Evolutionary conservation across 148 eudicot genomes (phyloP).

Genomic region (Agrostemma githago): DNA sequence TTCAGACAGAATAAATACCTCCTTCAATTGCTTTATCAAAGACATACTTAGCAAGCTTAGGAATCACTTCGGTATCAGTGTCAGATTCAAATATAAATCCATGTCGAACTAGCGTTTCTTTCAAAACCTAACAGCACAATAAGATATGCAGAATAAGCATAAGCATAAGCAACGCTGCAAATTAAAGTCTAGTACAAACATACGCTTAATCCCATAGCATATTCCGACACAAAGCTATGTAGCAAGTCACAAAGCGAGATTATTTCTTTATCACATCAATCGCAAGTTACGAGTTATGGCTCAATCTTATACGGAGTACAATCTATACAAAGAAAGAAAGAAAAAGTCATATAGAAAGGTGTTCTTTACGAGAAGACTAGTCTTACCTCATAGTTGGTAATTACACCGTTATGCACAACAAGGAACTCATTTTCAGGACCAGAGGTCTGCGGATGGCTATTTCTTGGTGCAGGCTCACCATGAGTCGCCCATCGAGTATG

Average conservation of each 20-base stretch:
- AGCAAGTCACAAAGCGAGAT: background rate
- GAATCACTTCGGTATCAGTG: constrained; percentile 98
- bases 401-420: constrained; percentile 93
- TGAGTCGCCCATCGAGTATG: constrained; percentile 99
- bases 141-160: constrained; percentile 5
- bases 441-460: constrained; percentile 96
- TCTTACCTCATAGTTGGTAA: constrained; percentile 86
- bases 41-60: constrained; percentile 97
- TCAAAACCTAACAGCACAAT: constrained; percentile 59
- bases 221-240: background rate
- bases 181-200: background rate
- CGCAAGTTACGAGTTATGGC: background rate
- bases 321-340: background rate
- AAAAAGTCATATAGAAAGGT: background rate
- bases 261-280: background rate
- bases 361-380: background rate
- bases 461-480: constrained; percentile 93
- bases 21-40: constrained; percentile 89
- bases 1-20: constrained; percentile 21
- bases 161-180: constrained; percentile 2
- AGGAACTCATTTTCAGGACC: constrained; percentile 77
- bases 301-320: background rate
- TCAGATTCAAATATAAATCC: constrained; percentile 92
- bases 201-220: background rate
- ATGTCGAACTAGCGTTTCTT: constrained; percentile 81